Base-by-base conservation (phyloP, 2,329 filamentous ascomycete genomes). In the Cordyceps sp. region DNA sequence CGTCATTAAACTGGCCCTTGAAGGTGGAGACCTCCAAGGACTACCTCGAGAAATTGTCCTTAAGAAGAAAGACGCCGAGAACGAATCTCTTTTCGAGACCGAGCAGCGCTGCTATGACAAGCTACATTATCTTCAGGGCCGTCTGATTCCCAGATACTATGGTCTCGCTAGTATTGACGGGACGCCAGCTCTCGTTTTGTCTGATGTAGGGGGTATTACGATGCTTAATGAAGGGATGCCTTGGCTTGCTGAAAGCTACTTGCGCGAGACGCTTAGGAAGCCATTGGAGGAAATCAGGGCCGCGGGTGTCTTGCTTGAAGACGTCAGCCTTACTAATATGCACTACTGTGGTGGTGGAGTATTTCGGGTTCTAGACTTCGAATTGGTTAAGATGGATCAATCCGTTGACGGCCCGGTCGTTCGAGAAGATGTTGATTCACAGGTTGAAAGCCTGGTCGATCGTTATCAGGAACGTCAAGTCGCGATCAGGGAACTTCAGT, bases 151-250 rank as follows among this genome's bases (percentile, higher is more conserved):
- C n/a, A n/a, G 13, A 13, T 30, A 30, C 19, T 30, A 30, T 22
- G 28, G 28, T 21, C 28, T 30, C 19, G 28, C 28, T 22, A 22
- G 19, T 22, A 15, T 30, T 10, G 28, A 30, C n/a, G 28, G 28
- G 19, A 30, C 28, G 28, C 19, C 28, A 15, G 28, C 28, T 30
- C 28, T 30, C 28, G 28, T 30, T 17, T 19, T 30, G n/a, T 30
- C 28, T 30, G 19, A 30, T 15, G n/a, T 30, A 6, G 28, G 28
- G n/a, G 28, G 28, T 7, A 30, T 30, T 14, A 30, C 13, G 20
- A 30, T 30, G 28, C 27, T 29, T 20, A 14, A 29, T 20, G 27
- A 29, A 29, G n/a, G n/a, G n/a, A 29, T 29, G 27, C 27, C 27
- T 20, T 20, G 5, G 10, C 27, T 29, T 20, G 17, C 27, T 29